phyloP scores from a whole-genome alignment of 805 yeast genomes.

The Kuraishia piskuri region DNA sequence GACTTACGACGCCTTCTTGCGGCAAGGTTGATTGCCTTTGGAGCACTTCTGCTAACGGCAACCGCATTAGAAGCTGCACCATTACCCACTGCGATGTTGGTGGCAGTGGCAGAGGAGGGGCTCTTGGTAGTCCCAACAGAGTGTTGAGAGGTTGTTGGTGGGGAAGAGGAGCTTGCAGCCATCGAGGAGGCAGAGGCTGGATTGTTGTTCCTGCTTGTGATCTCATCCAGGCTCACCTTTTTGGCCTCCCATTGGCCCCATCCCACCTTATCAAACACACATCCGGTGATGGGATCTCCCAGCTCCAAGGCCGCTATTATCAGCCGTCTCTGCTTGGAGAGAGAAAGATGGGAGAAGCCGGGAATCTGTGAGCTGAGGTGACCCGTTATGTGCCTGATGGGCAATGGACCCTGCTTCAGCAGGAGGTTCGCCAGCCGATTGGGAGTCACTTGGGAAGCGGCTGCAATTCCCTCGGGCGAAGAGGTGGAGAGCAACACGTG shows the following conservation, averaged over 20 bases:
- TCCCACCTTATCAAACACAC: constrained; percentile 85
- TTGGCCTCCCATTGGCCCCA: constrained; percentile 97
- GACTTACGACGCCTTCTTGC: neutral
- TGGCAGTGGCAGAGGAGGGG: constrained; percentile 11
- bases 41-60: constrained; percentile 10
- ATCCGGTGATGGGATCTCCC: constrained; percentile 50
- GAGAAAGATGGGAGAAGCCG: constrained; percentile 69
- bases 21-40: constrained; percentile 2
- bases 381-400: constrained; percentile 82
- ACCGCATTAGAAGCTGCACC: neutral
- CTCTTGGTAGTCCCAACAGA: constrained; percentile 9
- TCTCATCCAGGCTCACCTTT: constrained; percentile 3
- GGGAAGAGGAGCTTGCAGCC: neutral
- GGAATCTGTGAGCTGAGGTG: constrained; percentile 68
- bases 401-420: constrained; percentile 73
- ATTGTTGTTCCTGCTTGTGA: constrained; percentile 1
- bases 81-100: constrained; percentile 12
- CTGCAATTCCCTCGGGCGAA: constrained; percentile 81
- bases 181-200: neutral
- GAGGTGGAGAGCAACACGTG: constrained; percentile 51
- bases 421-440: constrained; percentile 63
- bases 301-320: constrained; percentile 85
- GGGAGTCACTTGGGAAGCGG: constrained; percentile 80
- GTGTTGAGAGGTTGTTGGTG: neutral
- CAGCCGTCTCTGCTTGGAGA: constrained; percentile 82